Base-by-base conservation (phyloP, 768 basidiomycete genomes). In the Coprinopsis sp. region DNA sequence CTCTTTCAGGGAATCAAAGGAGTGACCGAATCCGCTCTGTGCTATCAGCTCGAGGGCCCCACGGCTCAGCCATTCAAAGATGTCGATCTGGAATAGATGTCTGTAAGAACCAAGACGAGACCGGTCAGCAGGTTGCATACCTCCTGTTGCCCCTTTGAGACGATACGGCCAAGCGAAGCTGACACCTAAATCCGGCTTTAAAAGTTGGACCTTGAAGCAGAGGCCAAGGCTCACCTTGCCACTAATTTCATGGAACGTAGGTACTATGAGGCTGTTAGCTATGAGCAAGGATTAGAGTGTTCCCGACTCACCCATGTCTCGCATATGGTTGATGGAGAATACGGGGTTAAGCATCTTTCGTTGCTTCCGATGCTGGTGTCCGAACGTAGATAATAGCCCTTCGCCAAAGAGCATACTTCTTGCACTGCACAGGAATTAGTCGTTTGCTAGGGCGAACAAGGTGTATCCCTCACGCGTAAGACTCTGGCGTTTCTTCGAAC, bases 11-110 rank as follows among this genome's bases (percentile, higher is more conserved):
- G 60, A 40, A 46, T 70, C 68, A 31, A 69, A 69, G 18, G 64
- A 66, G 40, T 61, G 58, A 11, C 69, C 68, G 7, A 77, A 56
- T 1, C 73, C 72, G 18, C 65, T 68, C 57, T 72, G 71, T 7
- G 70, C 72, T 28, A 77, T 65, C 40, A 74, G 60, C 43, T 76
- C 72, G 19, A 74, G 59, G 12, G 74, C 70, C 14, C 67, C 64
- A n/a, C 73, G 64, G 16, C 64, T 49, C 56, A 64, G 60, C 66
- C 66, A 67, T 10, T 54, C 44, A 6, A 57, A 29, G 14, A 66
- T 27, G 46, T 67, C 64, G 30, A 67, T 51, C 63, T 65, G n/a
- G n/a, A n/a, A n/a, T n/a, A n/a, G n/a, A n/a, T n/a, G n/a, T n/a
- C n/a, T n/a, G n/a, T n/a, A n/a, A n/a, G n/a, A n/a, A n/a, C n/a